These are phyloP conservation scores for Saturnispora sekii DNA, from an alignment of 805 yeast genomes.

Conservation along the genomic window DNA sequence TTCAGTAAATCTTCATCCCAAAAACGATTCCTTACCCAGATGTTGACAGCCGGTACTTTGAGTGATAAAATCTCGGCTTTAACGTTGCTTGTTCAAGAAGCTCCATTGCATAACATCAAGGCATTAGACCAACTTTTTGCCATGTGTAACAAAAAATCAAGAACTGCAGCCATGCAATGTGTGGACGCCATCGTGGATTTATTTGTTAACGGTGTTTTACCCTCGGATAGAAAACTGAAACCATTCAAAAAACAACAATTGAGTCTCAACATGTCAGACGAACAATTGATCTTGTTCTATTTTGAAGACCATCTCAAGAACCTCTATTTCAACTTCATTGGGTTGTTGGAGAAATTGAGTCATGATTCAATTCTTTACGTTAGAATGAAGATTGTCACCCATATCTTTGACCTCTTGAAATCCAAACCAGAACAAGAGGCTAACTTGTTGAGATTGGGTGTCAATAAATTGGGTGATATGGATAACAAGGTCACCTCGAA, in stretches of 20 bases:
- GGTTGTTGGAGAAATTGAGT: constrained; percentile 66
- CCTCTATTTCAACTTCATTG: constrained; percentile 64
- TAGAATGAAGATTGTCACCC: constrained; percentile 63
- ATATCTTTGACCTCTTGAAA: constrained; percentile 69
- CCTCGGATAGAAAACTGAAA: constrained; percentile 76
- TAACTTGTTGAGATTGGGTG: constrained; percentile 77
- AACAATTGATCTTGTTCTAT: constrained; percentile 61
- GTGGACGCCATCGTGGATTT: constrained; percentile 86
- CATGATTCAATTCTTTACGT: constrained; percentile 90
- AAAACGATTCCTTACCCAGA: constrained; percentile 78
- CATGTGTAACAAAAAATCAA: constrained; percentile 81
- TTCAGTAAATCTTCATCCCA: constrained; percentile 70
- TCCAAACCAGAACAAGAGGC: constrained; percentile 96
- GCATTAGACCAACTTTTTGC: constrained; percentile 70
- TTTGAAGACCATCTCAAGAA: constrained; percentile 86
- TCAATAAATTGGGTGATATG: constrained; percentile 87
- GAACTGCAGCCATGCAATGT: constrained; percentile 88
- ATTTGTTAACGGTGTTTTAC: constrained; percentile 70
- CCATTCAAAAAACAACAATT: constrained; percentile 71
- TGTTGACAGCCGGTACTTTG: constrained; percentile 85
- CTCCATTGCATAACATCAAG: constrained; percentile 82
- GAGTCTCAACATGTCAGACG: constrained; percentile 35
- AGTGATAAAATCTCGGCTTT: constrained; percentile 92
- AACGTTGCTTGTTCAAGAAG: constrained; percentile 87
- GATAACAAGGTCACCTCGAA: constrained; percentile 87